phyloP scores from a whole-genome alignment of 2,329 filamentous ascomycete genomes.

The Trichoderma oligosporum region DNA sequence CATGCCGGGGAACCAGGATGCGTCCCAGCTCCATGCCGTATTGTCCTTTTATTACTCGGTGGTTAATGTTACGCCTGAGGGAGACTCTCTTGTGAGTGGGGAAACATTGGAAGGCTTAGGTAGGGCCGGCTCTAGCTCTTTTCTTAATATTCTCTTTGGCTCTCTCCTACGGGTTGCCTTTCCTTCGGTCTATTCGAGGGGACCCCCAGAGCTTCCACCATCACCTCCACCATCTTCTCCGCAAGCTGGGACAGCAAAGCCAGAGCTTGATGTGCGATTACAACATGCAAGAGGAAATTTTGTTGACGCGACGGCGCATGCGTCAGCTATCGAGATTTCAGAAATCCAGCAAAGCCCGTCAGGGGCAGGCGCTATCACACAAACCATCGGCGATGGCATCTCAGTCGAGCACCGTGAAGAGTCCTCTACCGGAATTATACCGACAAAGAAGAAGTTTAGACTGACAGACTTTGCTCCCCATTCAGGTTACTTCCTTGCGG shows the following conservation, averaged over 20 bases:
- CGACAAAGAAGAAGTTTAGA: constrained; percentile 44
- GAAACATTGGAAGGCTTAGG: constrained; percentile 90
- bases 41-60: constrained; percentile 89
- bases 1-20: constrained; percentile 62
- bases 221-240: constrained; percentile 13
- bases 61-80: constrained; percentile 85
- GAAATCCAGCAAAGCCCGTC: constrained; percentile 26
- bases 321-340: constrained; percentile 25
- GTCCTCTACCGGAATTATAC: constrained; percentile 34
- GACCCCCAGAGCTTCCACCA: constrained; percentile 16
- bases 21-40: constrained; percentile 72
- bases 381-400: constrained; percentile 36
- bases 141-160: constrained; percentile 72
- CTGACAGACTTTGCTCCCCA: constrained; percentile 70
- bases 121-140: constrained; percentile 61
- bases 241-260: constrained; percentile 2
- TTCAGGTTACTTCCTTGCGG: constrained; percentile 97
- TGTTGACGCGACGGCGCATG: constrained; percentile 21
- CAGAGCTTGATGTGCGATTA: constrained; percentile 8
- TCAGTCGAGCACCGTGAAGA: constrained; percentile 29
- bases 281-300: constrained; percentile 19
- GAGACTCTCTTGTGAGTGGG: constrained; percentile 88
- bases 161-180: constrained; percentile 66
- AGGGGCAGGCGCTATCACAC: constrained; percentile 24
- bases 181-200: constrained; percentile 35